Base-by-base conservation (phyloP, 768 basidiomycete species). In the Lactarius tabidus region DNA sequence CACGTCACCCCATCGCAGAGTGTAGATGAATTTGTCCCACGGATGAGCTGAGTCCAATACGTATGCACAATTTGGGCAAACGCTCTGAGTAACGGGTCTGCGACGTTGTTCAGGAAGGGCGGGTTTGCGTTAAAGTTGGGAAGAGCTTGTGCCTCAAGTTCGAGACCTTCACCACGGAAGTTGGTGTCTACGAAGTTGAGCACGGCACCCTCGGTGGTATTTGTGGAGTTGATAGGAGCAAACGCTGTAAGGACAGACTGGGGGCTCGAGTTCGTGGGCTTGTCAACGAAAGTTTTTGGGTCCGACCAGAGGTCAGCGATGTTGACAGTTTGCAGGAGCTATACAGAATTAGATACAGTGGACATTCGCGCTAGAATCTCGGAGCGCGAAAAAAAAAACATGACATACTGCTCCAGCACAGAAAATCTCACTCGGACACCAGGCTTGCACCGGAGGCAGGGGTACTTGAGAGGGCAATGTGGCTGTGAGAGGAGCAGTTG, bases 231-330 rank as follows among this genome's bases (percentile, higher is more conserved):
- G 57, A 71, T 75, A n/a, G 80, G 77, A 62, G 72, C 71, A 70
- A 93, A 97, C 68, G 89, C 89, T 0, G 82, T 74, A 56, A 95
- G 78, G 17, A 94, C 92, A 59, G 80, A 78, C 69, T 86, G 84
- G 1, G 87, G 72, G 0, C 81, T 75, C 70, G 87, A 85, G 71
- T 79, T 81, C 1, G 94, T 96, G 2, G 94, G 94, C 80, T 95
- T 79, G 80, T 96, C 95, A 9, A 90, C 90, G 74, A 96, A 87
- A 0, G 91, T 95, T 77, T 97, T 96, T 54, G 87, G 85, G 75
- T 97, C 95, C 0, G 81, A 73, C 72, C 82, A 97, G 31, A 90
- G 76, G 48, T 81, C 74, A 0, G 93, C 92, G 66, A 96, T 70
- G 73, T 93, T 89, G 66, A 95, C 86, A 1, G 91, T 89, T 83